Evolutionary conservation across 345 rosid genomes (phyloP).

Genomic region (Eucalyptus cloeziana): DNA sequence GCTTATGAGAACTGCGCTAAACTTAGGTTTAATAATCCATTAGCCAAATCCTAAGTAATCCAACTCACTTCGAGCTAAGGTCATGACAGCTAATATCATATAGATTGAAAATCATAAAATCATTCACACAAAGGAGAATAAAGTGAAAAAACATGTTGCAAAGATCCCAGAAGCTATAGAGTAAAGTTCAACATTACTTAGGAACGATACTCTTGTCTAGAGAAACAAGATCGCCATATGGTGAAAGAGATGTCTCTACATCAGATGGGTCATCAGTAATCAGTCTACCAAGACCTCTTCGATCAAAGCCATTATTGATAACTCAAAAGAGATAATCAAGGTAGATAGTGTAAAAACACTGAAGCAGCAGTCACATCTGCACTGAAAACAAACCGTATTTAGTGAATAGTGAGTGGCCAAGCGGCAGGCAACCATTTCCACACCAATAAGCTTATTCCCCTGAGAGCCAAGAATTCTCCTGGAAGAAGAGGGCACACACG

Average conservation of each 20-base stretch:
- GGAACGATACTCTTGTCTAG: constrained; percentile 57
- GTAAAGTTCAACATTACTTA: constrained; percentile 23
- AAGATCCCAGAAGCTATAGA: background rate
- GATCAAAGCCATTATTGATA: constrained; percentile 9
- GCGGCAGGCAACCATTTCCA: background rate
- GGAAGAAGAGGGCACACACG: background rate
- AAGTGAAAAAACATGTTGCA: background rate
- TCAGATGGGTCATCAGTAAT: constrained; percentile 59
- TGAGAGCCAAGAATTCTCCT: background rate
- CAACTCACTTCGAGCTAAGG: too few species aligned
- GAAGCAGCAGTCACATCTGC: background rate
- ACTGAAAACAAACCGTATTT: background rate
- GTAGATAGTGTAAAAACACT: background rate
- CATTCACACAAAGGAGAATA: background rate
- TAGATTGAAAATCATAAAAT: background rate
- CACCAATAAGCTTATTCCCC: background rate
- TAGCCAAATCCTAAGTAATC: rapidly evolving
- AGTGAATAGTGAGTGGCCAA: constrained; percentile 73
- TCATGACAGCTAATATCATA: background rate
- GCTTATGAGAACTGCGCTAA: rapidly evolving
- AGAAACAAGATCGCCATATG: constrained; percentile 72
- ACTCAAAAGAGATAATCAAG: background rate
- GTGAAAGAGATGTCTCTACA: constrained; percentile 73
- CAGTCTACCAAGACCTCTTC: constrained; percentile 77
- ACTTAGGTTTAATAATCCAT: too few species aligned